Evolutionary conservation across 352 stramenopile species (phyloP).

Genomic region (Pythium aphanidermatum): DNA sequence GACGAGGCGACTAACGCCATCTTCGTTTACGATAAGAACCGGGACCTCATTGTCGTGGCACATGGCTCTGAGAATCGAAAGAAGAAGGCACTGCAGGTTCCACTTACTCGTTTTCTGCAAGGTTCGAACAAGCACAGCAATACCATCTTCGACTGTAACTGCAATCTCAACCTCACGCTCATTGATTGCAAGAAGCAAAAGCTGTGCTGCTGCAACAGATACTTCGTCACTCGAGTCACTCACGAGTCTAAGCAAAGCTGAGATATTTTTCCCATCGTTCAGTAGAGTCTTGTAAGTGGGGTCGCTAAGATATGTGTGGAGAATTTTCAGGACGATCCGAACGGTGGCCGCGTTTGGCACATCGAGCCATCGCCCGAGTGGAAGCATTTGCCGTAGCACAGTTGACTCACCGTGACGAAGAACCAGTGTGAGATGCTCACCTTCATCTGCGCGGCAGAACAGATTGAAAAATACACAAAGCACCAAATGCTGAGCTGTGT

Average conservation of each 20-base stretch:
- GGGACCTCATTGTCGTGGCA: conserved; percentile 58
- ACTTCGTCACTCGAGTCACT: conserved; percentile 26
- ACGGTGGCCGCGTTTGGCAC: conserved; percentile 29
- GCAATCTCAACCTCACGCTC: conserved; percentile 57
- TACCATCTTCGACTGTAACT: conserved; percentile 69
- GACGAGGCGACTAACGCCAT: conserved; percentile 35
- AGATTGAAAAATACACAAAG: conserved; percentile 59
- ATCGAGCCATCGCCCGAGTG: conserved; percentile 40
- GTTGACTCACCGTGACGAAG: conserved; percentile 25
- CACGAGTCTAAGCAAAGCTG: conserved; percentile 40
- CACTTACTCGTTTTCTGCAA: conserved; percentile 27
- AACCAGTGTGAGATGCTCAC: not conserved
- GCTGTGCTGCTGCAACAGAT: conserved; percentile 30
- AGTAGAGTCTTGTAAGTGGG: conserved; percentile 27
- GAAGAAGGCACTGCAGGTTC: conserved; percentile 37
- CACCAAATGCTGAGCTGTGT: conserved; percentile 23
- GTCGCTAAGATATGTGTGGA: conserved; percentile 33
- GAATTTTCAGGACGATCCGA: conserved; percentile 44
- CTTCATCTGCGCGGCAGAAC: conserved; percentile 29
- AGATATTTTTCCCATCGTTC: conserved; percentile 51
- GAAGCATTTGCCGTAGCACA: conserved; percentile 47
- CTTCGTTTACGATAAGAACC: conserved; percentile 43
- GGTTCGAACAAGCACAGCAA: conserved; percentile 41
- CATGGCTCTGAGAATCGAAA: conserved; percentile 46
- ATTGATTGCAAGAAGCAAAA: conserved; percentile 33